Evolutionary conservation across 2,329 filamentous ascomycete genomes (phyloP).

Genomic region (Knufia fluminis): DNA sequence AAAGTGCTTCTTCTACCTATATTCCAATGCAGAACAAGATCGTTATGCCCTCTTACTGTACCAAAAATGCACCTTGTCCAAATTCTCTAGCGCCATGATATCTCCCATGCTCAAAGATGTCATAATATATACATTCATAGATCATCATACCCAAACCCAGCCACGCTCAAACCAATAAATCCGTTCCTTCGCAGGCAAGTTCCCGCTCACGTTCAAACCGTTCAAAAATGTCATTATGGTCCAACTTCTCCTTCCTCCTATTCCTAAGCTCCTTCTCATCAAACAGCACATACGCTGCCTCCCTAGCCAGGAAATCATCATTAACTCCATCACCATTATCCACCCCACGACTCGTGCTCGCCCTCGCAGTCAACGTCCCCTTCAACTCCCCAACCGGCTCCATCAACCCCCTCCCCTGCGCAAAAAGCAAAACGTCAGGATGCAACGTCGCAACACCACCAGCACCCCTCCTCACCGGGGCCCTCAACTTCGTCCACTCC

Average conservation of each 20-base stretch:
- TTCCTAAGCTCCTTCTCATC: slow-evolving; percentile 10
- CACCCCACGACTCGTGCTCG: not conserved
- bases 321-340: slow-evolving; percentile 3
- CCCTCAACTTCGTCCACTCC: slow-evolving; percentile 14
- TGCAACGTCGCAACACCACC: slow-evolving; percentile 16
- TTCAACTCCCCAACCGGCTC: slow-evolving; percentile 15
- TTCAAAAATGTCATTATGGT: slow-evolving; percentile 7
- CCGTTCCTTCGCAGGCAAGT: slow-evolving; percentile 7
- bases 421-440: slow-evolving; percentile 17
- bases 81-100: too few relatives aligned
- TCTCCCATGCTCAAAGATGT: too few relatives aligned
- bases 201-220: slow-evolving; percentile 15
- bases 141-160: too few relatives aligned
- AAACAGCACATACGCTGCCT: slow-evolving; percentile 19
- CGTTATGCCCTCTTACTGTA: too few relatives aligned
- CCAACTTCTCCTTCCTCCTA: not conserved
- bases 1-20: too few relatives aligned
- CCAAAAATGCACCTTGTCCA: too few relatives aligned
- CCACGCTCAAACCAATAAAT: not conserved
- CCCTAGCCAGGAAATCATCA: not conserved
- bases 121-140: not conserved
- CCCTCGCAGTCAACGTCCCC: slow-evolving; percentile 12
- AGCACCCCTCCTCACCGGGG: slow-evolving; percentile 6
- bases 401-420: slow-evolving; percentile 14
- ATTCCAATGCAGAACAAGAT: too few relatives aligned